Evolutionary conservation across 495 filamentous ascomycete genomes (phyloP), one percentile per base, ranked within the genome.

Genomic region (Hypoxylon trugodes): DNA sequence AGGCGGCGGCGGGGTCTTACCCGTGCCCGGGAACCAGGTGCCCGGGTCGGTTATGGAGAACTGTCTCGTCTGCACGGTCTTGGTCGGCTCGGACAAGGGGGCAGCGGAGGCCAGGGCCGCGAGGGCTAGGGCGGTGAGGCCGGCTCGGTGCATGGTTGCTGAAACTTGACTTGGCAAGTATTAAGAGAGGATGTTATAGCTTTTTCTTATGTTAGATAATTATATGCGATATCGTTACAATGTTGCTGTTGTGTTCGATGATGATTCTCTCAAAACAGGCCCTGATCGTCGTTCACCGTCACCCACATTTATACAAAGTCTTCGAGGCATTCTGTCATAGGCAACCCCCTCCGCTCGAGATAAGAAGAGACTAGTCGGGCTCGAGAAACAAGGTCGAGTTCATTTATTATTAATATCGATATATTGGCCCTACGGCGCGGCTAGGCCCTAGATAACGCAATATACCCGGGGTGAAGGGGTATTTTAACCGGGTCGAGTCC

Each of bases 371-470:
- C 50, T 62, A 48, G 61, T 53, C 32, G 49, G 21, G 49, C 25
- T 45, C 38, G 50, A 57, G 24, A 71, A 66, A 52, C 63, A 51
- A 45, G 53, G 58, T 58, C 52, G 45, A 61, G 41, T 61, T 71
- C 69, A 69, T 71, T 65, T 69, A 71, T 62, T 66, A 24, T 55
- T 65, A 71, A 71, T 71, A 66, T 71, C 69, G 38, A 46, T 66
- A 71, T 60, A 71, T 71, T 68, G 63, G 37, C 42, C 37, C 32
- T 45, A 38, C 51, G 53, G 58, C 55, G 43, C 50, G 66, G 21
- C 66, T 61, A 52, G 61, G 61, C 35, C 66, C 56, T 57, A 62
- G 62, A 66, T 66, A 61, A 38, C 59, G 50, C 42, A 69, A 61
- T 66, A 71, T 71, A 66, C 59, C 69, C 69, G 66, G 69, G 24